Evolutionary conservation across 768 basidiomycete species (phyloP).

Genomic region (Plicaturopsis crispa): DNA sequence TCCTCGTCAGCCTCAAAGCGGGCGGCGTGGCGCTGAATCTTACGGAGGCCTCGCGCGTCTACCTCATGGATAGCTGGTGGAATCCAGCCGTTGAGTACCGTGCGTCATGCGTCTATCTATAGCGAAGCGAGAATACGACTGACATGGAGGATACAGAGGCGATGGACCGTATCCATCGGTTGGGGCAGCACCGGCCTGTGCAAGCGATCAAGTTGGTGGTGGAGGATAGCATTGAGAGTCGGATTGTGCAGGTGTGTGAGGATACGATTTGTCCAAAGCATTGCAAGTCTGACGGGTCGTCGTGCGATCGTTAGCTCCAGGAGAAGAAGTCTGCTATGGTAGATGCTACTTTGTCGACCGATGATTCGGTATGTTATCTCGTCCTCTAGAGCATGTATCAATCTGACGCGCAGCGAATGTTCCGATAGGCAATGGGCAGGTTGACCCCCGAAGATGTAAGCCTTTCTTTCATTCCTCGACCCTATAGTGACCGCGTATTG

Average conservation of each 20-base stretch:
- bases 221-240: conserved; percentile 94
- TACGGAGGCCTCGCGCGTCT: conserved; percentile 88
- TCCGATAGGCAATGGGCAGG: conserved; percentile 77
- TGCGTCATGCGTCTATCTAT: background rate
- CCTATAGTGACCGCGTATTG: background rate
- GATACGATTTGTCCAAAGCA: background rate
- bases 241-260: conserved; percentile 71
- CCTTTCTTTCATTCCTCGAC: conserved; percentile 3
- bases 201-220: conserved; percentile 90
- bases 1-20: conserved; percentile 92
- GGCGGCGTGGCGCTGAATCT: conserved; percentile 90
- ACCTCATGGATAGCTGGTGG: conserved; percentile 99
- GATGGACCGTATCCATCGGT: conserved; percentile 95
- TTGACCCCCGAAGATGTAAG: conserved; percentile 79
- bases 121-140: conserved; percentile 62
- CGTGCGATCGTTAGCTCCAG: conserved; percentile 49
- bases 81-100: conserved; percentile 73
- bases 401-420: conserved; percentile 9
- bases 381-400: background rate
- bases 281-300: conserved; percentile 2
- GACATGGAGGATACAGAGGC: conserved; percentile 49
- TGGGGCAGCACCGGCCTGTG: conserved; percentile 93
- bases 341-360: conserved; percentile 75
- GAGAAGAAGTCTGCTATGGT: conserved; percentile 98
- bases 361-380: conserved; percentile 57